Conservation (phyloP, 108 stramenopile species). For the Discostella stelligeroides region DNA sequence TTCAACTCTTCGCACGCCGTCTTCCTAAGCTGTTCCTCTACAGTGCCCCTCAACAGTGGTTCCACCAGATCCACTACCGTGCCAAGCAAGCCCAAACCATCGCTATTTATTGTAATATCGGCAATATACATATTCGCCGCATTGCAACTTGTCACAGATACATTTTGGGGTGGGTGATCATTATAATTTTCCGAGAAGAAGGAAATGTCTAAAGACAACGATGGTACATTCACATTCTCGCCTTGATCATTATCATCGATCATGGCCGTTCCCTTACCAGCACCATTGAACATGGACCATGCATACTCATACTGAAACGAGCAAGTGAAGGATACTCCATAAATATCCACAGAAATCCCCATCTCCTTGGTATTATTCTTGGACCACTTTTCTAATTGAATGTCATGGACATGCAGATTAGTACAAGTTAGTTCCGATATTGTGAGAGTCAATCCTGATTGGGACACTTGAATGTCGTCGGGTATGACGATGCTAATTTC, state of each 20-base stretch:
- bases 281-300: constrained; percentile 47
- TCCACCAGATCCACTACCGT: constrained; percentile 61
- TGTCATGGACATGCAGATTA: constrained; percentile 20
- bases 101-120: constrained; percentile 59
- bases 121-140: constrained; percentile 53
- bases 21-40: constrained; percentile 49
- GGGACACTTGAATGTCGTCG: no score
- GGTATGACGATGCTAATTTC: no score
- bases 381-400: constrained; percentile 21
- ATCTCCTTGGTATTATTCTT: constrained; percentile 11
- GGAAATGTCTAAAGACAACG: constrained; percentile 31
- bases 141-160: constrained; percentile 41
- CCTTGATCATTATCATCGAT: no score
- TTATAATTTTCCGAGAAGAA: constrained; percentile 52
- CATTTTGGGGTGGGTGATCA: constrained; percentile 43
- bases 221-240: no score
- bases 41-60: constrained; percentile 38
- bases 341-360: constrained; percentile 13
- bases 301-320: constrained; percentile 39
- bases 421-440: constrained; percentile 37
- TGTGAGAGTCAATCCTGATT: constrained; percentile 33
- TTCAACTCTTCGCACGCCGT: constrained; percentile 61
- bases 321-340: constrained; percentile 34
- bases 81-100: constrained; percentile 51
- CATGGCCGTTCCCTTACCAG: constrained; percentile 11